Percentiles rank a stretch among this genome's conserved stretches.
phyloP scores from a whole-genome alignment of 2,329 filamentous ascomycete species.

The Calonectria ilicicola region DNA sequence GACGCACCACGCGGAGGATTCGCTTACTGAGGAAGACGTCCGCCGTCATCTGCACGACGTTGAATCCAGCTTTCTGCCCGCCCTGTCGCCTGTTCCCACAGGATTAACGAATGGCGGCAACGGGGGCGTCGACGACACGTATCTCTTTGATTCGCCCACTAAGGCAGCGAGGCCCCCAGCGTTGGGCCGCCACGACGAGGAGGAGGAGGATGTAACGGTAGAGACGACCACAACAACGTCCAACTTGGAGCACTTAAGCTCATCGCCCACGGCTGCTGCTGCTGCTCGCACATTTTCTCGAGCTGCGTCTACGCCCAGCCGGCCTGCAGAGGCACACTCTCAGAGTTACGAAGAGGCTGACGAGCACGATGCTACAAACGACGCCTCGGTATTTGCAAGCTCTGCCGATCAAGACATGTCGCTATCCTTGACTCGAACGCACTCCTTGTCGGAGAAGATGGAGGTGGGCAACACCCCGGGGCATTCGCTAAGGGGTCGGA shows the following conservation, averaged over 20 bases:
- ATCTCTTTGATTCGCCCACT: slow-evolving; percentile 64
- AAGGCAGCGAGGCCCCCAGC: slow-evolving; percentile 46
- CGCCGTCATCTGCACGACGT: slow-evolving; percentile 71
- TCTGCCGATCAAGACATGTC: slow-evolving; percentile 45
- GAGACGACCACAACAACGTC: slow-evolving; percentile 62
- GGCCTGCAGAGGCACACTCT: slow-evolving; percentile 35
- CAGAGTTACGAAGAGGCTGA: slow-evolving; percentile 43
- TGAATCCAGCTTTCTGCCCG: slow-evolving; percentile 74
- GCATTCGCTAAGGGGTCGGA: slow-evolving; percentile 58
- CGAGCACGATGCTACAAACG: slow-evolving; percentile 40
- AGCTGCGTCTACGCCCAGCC: slow-evolving; percentile 60
- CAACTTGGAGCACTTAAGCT: slow-evolving; percentile 64
- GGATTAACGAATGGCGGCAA: slow-evolving; percentile 51
- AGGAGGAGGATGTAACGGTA: slow-evolving; percentile 43
- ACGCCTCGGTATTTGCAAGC: slow-evolving; percentile 46
- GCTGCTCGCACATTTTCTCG: slow-evolving; percentile 66
- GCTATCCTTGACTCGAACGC: slow-evolving; percentile 47
- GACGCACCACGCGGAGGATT: slow-evolving; percentile 54
- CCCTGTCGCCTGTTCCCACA: slow-evolving; percentile 66
- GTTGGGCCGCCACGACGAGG: slow-evolving; percentile 32
- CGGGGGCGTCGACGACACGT: slow-evolving; percentile 66
- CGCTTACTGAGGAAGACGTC: slow-evolving; percentile 65
- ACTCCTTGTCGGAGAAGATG: slow-evolving; percentile 45
- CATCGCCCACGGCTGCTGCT: slow-evolving; percentile 68
- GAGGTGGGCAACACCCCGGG: slow-evolving; percentile 63